Conservation (phyloP, 106 monocot genomes). For the Chionographis japonica region DNA sequence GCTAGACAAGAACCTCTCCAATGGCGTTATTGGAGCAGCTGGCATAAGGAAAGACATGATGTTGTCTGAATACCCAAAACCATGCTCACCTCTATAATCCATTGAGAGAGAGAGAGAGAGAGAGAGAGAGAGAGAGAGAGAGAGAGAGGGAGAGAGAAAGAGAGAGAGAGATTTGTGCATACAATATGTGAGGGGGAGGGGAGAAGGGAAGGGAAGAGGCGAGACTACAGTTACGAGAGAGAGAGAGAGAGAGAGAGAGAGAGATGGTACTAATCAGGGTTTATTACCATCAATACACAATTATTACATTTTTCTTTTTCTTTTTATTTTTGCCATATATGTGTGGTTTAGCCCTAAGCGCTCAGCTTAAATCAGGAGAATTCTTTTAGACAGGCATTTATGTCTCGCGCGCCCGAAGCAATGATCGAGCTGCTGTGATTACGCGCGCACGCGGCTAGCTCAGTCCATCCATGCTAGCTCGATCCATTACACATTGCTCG, state of each 20-base stretch:
- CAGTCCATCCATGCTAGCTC: no score
- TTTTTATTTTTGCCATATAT: no score
- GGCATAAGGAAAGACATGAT: neutral
- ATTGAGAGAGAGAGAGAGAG: neutral
- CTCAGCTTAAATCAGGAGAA: no score
- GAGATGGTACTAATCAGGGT: no score
- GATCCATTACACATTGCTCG: no score
- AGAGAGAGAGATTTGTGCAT: neutral
- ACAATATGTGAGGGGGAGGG: no score
- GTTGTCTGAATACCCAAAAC: neutral
- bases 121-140: constrained; percentile 5
- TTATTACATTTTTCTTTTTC: neutral
- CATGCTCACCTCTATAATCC: neutral
- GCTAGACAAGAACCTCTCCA: constrained; percentile 15
- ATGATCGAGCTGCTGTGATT: no score
- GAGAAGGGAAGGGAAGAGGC: neutral
- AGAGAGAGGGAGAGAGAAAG: neutral
- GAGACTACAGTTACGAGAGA: constrained; percentile 7
- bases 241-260: neutral
- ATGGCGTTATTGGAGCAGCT: constrained; percentile 5
- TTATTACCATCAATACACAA: neutral
- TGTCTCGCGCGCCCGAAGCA: no score
- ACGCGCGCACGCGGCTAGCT: no score
- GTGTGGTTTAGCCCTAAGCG: no score
- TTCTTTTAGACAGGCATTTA: no score